Evolutionary conservation across 306 rosid genomes (phyloP).

Genomic region (Inga leiocalycina): DNA sequence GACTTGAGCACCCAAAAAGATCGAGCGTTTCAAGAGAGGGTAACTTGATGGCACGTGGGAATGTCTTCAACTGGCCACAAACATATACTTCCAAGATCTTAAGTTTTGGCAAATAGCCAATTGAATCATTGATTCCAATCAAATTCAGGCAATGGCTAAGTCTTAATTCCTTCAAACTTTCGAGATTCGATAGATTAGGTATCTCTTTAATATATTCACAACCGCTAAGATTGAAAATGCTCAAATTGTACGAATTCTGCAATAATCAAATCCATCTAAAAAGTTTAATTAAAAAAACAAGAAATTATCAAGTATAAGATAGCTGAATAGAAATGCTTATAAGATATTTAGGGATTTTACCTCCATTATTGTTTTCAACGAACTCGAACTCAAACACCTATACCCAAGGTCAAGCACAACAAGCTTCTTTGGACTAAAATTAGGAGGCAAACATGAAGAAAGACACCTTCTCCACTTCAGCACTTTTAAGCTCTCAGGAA

Average conservation of each 20-base stretch:
- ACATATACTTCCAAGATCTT: fast-evolving
- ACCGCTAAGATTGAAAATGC: neutral
- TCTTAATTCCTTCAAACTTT: neutral
- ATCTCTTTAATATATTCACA: neutral
- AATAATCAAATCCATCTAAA: too few relatives aligned
- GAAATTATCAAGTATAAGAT: neutral
- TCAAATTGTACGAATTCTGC: neutral
- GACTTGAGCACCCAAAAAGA: neutral
- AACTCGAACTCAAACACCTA: neutral
- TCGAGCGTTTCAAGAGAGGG: neutral
- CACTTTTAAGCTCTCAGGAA: neutral
- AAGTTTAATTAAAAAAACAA: too few relatives aligned
- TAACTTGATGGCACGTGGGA: neutral
- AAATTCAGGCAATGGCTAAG: neutral
- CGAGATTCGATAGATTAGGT: neutral
- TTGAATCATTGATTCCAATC: neutral
- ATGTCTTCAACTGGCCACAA: neutral
- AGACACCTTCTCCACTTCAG: neutral
- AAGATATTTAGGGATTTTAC: neutral
- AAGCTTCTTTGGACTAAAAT: neutral
- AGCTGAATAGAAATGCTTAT: neutral
- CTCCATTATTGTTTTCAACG: neutral
- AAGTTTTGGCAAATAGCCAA: neutral
- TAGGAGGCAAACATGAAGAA: neutral
- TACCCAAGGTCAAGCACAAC: neutral